Conservation (phyloP, 1,284 basidiomycete genomes). For the Phellinidium pouzarii region DNA sequence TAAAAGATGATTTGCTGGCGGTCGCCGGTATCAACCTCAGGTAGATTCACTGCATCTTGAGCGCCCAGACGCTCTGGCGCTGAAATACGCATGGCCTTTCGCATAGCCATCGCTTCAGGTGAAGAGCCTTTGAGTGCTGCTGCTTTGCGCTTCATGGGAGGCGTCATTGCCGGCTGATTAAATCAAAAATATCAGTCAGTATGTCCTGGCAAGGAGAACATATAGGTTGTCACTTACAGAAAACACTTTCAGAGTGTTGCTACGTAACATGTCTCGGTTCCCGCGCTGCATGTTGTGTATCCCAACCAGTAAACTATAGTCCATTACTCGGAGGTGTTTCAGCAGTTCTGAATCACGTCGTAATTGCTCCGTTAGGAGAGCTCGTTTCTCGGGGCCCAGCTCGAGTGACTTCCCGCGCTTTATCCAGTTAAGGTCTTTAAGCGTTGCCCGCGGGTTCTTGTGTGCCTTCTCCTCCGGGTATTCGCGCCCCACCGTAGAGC, state of each 20-base stretch:
- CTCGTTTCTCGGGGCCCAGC: conserved; percentile 91
- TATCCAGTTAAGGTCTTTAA: conserved; percentile 98
- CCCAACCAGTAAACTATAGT: conserved; percentile 92
- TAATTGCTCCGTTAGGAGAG: conserved; percentile 85
- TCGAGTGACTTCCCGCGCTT: conserved; percentile 73
- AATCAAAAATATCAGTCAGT: not conserved
- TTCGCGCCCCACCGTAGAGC: conserved; percentile 84
- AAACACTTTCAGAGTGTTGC: conserved; percentile 88
- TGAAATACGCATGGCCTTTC: conserved; percentile 77
- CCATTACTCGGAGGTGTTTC: conserved; percentile 85
- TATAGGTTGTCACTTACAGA: conserved; percentile 56
- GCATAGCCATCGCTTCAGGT: conserved; percentile 75
- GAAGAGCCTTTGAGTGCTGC: conserved; percentile 52
- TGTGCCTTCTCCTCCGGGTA: conserved; percentile 83
- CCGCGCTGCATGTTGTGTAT: conserved; percentile 90
- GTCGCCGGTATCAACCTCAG: conserved; percentile 65
- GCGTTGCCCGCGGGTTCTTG: conserved; percentile 78
- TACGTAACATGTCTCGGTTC: conserved; percentile 85
- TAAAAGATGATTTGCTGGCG: conserved; percentile 89
- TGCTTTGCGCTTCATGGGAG: conserved; percentile 46
- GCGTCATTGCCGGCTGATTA: conserved; percentile 57
- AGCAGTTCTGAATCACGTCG: conserved; percentile 83
- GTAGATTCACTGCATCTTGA: conserved; percentile 55
- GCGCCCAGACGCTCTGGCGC: conserved; percentile 71
- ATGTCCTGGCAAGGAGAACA: not conserved